Conservation (phyloP, 2,329 filamentous ascomycete genomes). For the Didymellaceae sp. region DNA sequence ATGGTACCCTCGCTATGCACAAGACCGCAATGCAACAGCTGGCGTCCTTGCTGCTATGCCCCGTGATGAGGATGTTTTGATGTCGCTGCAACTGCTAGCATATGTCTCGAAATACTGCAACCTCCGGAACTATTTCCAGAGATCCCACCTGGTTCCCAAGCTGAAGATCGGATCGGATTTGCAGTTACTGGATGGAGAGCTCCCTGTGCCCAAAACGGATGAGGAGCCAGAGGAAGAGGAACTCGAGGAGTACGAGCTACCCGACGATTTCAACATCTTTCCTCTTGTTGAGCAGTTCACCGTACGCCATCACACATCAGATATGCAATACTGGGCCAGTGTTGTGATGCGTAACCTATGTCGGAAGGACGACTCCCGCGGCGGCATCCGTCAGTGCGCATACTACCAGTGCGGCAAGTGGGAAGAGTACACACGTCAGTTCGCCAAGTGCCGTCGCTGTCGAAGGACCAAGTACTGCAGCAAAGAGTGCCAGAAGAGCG, state of each 20-base stretch:
- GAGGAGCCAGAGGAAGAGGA: constrained; percentile 69
- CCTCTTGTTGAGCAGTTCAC: constrained; percentile 98
- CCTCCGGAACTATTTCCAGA: constrained; percentile 91
- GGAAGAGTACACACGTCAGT: constrained; percentile 96
- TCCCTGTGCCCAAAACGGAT: constrained; percentile 44
- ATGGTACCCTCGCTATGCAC: constrained; percentile 78
- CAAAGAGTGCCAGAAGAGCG: constrained; percentile 99
- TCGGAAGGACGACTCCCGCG: constrained; percentile 93
- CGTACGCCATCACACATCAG: constrained; percentile 88
- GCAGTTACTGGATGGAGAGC: constrained; percentile 75
- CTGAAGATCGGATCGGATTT: constrained; percentile 90
- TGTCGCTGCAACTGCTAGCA: constrained; percentile 94
- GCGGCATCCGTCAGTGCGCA: constrained; percentile 94
- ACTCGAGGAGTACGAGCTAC: constrained; percentile 85
- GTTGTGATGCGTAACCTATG: constrained; percentile 99
- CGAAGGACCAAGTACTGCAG: constrained; percentile 98
- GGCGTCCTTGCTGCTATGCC: constrained; percentile 90
- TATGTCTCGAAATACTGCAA: constrained; percentile 99
- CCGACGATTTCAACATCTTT: constrained; percentile 98
- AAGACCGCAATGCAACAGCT: constrained; percentile 71
- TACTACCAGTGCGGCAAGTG: constrained; percentile 99
- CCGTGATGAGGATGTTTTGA: constrained; percentile 94
- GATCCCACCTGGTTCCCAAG: constrained; percentile 89
- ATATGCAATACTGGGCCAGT: constrained; percentile 99
- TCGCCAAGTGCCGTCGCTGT: constrained; percentile 96